These are phyloP conservation scores for Candida sanyiensis DNA, from an alignment of 805 yeast genomes.

Conservation along the genomic window DNA sequence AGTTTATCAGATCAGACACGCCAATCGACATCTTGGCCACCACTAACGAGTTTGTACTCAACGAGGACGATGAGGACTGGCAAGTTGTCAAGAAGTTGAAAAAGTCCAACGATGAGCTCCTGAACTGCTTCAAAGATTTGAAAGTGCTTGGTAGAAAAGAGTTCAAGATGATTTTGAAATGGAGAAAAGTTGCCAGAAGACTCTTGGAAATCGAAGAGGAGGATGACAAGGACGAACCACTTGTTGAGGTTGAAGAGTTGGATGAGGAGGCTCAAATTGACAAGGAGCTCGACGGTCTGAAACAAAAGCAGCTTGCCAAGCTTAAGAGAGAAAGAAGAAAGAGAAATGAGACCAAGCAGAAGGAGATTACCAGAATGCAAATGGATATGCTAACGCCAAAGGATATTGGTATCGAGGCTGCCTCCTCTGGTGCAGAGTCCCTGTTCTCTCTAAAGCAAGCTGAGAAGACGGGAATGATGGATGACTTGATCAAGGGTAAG, in stretches of 20 bases:
- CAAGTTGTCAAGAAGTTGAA: constrained; percentile 63
- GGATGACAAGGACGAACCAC: constrained; percentile 36
- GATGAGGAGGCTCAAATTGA: constrained; percentile 89
- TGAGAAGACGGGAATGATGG: constrained; percentile 77
- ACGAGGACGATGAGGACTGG: constrained; percentile 63
- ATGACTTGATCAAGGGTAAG: constrained; percentile 71
- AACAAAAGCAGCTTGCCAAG: constrained; percentile 63
- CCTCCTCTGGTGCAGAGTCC: constrained; percentile 68
- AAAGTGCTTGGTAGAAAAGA: constrained; percentile 93
- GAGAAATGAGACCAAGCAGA: constrained; percentile 77
- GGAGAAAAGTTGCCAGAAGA: constrained; percentile 85
- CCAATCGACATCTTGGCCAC: constrained; percentile 81
- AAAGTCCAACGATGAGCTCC: constrained; percentile 71
- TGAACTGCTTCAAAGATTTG: constrained; percentile 83
- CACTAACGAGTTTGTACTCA: constrained; percentile 57
- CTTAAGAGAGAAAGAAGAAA: constrained; percentile 77
- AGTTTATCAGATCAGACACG: constrained; percentile 75
- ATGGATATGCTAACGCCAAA: constrained; percentile 92
- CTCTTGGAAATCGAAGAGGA: constrained; percentile 56
- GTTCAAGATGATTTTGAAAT: constrained; percentile 74
- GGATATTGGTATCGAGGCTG: constrained; percentile 93
- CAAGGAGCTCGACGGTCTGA: constrained; percentile 70
- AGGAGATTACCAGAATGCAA: constrained; percentile 86
- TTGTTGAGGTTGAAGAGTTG: constrained; percentile 57
- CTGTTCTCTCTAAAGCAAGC: constrained; percentile 82